Percentiles rank a stretch among this genome's conserved stretches.
Evolutionary conservation across 306 rosid genomes (phyloP).

Genomic region (Gillenia trifoliata): DNA sequence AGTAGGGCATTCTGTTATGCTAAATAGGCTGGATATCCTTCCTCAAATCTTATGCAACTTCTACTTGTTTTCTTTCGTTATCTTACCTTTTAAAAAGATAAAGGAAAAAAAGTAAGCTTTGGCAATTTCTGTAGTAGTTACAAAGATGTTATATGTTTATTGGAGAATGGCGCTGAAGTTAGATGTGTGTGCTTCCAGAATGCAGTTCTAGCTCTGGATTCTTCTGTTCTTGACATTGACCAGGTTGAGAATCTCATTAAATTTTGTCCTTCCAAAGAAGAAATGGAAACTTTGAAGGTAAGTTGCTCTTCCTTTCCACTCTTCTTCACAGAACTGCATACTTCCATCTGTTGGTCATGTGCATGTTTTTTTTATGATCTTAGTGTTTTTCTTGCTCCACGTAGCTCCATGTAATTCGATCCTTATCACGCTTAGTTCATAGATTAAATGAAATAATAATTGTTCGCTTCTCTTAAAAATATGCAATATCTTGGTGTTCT

Average conservation of each 20-base stretch:
- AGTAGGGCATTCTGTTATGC: neutral
- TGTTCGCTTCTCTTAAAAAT: neutral
- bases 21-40: neutral
- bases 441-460: neutral
- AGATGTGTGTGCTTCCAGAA: constrained; percentile 22
- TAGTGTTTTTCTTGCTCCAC: neutral
- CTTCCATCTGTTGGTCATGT: neutral
- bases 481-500: neutral
- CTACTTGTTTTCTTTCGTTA: neutral
- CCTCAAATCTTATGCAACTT: neutral
- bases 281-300: constrained; percentile 91
- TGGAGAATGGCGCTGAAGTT: neutral
- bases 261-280: constrained; percentile 95
- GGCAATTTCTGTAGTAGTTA: neutral
- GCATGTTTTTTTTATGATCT: neutral
- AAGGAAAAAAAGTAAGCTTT: neutral
- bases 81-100: neutral
- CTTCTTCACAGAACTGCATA: neutral
- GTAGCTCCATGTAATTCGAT: neutral
- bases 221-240: constrained; percentile 63
- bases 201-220: constrained; percentile 62
- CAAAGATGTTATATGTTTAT: neutral
- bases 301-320: neutral
- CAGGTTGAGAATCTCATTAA: constrained; percentile 96
- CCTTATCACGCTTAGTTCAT: neutral